These are phyloP conservation scores for Ramularia collo-cygni DNA, from an alignment of 2,329 filamentous ascomycete genomes.

Conservation along the genomic window DNA sequence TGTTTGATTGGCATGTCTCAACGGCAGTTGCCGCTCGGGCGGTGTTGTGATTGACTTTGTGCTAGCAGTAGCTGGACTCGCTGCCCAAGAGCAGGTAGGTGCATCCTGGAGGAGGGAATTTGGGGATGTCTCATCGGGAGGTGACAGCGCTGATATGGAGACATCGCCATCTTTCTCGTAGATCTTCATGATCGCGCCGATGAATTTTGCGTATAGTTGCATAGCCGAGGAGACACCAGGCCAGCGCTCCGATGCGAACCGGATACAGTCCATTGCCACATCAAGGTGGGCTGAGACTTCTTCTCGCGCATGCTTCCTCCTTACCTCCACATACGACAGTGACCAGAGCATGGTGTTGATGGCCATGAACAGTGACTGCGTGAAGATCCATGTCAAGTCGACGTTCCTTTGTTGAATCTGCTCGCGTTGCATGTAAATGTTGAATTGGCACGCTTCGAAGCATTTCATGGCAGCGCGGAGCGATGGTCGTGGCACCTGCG, in stretches of 20 bases:
- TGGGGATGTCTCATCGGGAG: slow-evolving; percentile 39
- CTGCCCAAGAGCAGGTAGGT: slow-evolving; percentile 38
- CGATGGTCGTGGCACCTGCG: slow-evolving; percentile 82
- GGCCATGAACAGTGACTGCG: slow-evolving; percentile 82
- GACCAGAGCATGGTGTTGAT: slow-evolving; percentile 90
- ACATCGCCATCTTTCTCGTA: slow-evolving; percentile 60
- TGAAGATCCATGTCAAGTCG: slow-evolving; percentile 90
- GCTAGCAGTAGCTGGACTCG: slow-evolving; percentile 36
- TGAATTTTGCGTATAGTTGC: slow-evolving; percentile 78
- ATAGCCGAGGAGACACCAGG: slow-evolving; percentile 80
- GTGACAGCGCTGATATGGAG: slow-evolving; percentile 41
- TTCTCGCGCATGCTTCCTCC: slow-evolving; percentile 62
- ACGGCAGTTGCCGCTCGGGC: slow-evolving; percentile 23
- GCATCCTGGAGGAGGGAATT: slow-evolving; percentile 35
- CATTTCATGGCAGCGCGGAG: slow-evolving; percentile 70
- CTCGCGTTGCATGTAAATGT: slow-evolving; percentile 72
- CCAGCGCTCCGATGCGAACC: slow-evolving; percentile 79
- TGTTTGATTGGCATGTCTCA: slow-evolving; percentile 27
- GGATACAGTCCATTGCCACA: slow-evolving; percentile 69
- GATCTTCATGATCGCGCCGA: slow-evolving; percentile 77
- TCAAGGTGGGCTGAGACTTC: slow-evolving; percentile 71
- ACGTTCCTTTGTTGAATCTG: slow-evolving; percentile 70
- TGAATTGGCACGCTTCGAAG: slow-evolving; percentile 73
- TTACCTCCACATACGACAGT: slow-evolving; percentile 77
- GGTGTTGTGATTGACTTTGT: slow-evolving; percentile 29